Evolutionary conservation across 2,329 filamentous ascomycete genomes (phyloP).

Genomic region (Cadophora luteo-olivacea): DNA sequence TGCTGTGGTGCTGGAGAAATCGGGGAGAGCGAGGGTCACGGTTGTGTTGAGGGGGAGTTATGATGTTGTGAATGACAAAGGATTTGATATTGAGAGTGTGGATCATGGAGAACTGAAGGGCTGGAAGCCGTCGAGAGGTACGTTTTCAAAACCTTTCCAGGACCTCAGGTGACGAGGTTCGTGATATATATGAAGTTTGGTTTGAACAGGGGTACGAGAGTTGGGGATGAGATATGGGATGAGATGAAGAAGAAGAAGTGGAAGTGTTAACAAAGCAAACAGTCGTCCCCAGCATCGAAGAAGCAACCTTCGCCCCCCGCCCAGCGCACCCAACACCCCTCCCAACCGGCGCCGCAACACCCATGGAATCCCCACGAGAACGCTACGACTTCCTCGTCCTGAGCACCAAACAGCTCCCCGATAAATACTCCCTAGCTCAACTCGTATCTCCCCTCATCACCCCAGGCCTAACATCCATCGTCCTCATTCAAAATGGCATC

Average conservation of each 20-base stretch:
- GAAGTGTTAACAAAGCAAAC: background rate
- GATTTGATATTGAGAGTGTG: conserved; percentile 37
- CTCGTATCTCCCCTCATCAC: conserved; percentile 33
- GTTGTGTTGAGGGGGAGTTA: conserved; percentile 35
- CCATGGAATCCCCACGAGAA: conserved; percentile 26
- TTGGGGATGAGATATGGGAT: background rate
- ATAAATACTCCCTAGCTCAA: conserved; percentile 29
- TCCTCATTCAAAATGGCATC: conserved; percentile 38
- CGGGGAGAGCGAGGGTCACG: conserved; percentile 33
- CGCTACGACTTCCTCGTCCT: conserved; percentile 35
- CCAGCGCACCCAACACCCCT: background rate
- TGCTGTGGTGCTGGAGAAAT: conserved; percentile 33
- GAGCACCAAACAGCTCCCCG: conserved; percentile 35
- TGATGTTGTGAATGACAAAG: conserved; percentile 32
- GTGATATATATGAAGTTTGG: background rate
- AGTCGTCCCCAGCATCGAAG: conserved; percentile 28
- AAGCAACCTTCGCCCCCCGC: conserved; percentile 21
- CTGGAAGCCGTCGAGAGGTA: conserved; percentile 36
- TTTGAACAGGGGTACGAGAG: background rate
- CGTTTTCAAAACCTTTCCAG: too few species aligned
- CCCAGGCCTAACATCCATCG: conserved; percentile 29
- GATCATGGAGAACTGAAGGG: conserved; percentile 35
- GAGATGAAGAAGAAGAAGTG: background rate
- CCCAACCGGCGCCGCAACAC: conserved; percentile 29
- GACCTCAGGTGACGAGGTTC: background rate